Conservation (phyloP, 116 monocot species). For the Thalassia testudinum region DNA sequence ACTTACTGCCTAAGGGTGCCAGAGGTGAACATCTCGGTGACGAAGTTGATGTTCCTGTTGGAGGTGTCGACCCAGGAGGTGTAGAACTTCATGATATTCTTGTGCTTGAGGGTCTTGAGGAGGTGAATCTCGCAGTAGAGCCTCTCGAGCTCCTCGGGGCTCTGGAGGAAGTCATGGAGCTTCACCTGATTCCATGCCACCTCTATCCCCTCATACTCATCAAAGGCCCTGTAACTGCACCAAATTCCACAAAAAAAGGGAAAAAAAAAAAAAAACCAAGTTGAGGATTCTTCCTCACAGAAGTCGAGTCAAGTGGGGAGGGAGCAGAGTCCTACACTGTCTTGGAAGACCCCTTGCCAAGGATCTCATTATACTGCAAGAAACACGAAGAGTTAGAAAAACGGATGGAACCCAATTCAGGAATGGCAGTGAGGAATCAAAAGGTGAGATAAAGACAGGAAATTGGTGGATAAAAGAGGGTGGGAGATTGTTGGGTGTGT, state of each 20-base stretch:
- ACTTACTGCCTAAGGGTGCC: constrained; percentile 88
- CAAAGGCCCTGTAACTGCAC: constrained; percentile 76
- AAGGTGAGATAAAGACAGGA: background rate
- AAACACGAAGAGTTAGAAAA: background rate
- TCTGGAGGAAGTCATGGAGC: constrained; percentile 73
- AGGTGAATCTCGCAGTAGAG: constrained; percentile 96
- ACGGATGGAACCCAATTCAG: background rate
- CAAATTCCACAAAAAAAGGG: background rate
- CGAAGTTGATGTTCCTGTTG: constrained; percentile 91
- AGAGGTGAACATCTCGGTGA: constrained; percentile 98
- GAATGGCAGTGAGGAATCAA: background rate
- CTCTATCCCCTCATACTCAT: constrained; percentile 96
- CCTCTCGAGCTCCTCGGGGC: constrained; percentile 76
- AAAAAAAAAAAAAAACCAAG: background rate
- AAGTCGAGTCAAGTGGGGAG: background rate
- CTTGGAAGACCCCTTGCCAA: constrained; percentile 91
- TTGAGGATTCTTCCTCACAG: no score
- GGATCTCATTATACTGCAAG: constrained; percentile 82
- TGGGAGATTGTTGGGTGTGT: background rate
- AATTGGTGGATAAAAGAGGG: background rate
- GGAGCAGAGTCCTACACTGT: constrained; percentile 49
- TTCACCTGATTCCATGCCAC: constrained; percentile 98
- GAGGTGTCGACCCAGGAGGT: constrained; percentile 90
- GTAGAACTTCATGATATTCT: constrained; percentile 95
- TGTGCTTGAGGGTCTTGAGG: constrained; percentile 76